These are phyloP conservation scores for Psilocybe tampanensis DNA, from an alignment of 768 basidiomycete genomes.

Conservation along the genomic window DNA sequence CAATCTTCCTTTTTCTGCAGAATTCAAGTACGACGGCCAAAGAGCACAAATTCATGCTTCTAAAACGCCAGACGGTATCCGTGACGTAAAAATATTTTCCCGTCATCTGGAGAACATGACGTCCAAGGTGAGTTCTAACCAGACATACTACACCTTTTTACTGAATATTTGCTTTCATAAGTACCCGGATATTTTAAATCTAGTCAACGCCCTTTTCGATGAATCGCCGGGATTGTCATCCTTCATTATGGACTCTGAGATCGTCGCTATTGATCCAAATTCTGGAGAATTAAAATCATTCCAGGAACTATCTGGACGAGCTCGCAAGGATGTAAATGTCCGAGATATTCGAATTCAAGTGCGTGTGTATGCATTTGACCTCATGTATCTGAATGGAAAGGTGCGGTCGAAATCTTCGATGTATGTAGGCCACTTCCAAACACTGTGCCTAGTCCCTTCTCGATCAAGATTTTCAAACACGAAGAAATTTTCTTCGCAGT, in stretches of 20 bases:
- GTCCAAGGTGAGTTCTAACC: conserved; percentile 55
- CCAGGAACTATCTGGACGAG: conserved; percentile 84
- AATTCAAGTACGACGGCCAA: conserved; percentile 93
- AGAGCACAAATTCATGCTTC: conserved; percentile 78
- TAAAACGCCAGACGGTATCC: conserved; percentile 28
- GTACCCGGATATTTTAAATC: conserved; percentile 81
- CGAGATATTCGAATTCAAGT: conserved; percentile 78
- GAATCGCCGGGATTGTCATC: conserved; percentile 45
- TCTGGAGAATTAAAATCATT: conserved; percentile 73
- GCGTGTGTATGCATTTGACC: conserved; percentile 85
- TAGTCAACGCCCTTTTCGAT: conserved; percentile 56
- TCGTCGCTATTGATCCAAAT: conserved; percentile 76
- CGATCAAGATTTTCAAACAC: conserved; percentile 65
- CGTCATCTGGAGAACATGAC: conserved; percentile 94
- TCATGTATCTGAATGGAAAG: conserved; percentile 83
- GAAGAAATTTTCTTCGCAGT: conserved; percentile 64
- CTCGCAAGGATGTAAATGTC: conserved; percentile 79
- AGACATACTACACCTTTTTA: neutral
- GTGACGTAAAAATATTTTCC: conserved; percentile 71
- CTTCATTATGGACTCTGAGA: conserved; percentile 85
- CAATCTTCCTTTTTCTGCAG: conserved; percentile 72
- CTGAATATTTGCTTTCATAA: conserved; percentile 25
- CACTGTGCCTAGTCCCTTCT: conserved; percentile 57
- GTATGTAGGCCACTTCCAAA: conserved; percentile 2
- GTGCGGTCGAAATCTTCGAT: conserved; percentile 42